A percentile compares a stretch with the other conserved stretches of the same genome.
These are phyloP conservation scores for Taphrina confusa DNA, from an alignment of 1,139 yeast genomes.

Conservation along the genomic window DNA sequence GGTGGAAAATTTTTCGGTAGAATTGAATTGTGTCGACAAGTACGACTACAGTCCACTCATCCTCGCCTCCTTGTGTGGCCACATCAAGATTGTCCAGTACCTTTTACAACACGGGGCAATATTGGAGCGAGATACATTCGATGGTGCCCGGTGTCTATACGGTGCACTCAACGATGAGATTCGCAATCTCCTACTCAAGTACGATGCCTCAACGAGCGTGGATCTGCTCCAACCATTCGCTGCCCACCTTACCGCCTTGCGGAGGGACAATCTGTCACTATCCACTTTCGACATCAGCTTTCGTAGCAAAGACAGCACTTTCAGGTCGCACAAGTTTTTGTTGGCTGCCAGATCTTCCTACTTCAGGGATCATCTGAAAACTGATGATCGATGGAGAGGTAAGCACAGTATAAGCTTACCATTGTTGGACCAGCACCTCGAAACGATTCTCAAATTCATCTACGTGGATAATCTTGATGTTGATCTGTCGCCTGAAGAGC, in stretches of 20 bases:
- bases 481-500: constrained; percentile 45
- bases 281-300: constrained; percentile 17
- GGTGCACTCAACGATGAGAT: constrained; percentile 74
- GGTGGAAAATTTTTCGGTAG: constrained; percentile 38
- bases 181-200: constrained; percentile 58
- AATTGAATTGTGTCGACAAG: constrained; percentile 63
- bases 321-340: constrained; percentile 49
- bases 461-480: constrained; percentile 54
- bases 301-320: constrained; percentile 9
- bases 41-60: constrained; percentile 76
- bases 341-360: constrained; percentile 48
- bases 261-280: constrained; percentile 42
- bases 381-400: constrained; percentile 40
- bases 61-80: constrained; percentile 43
- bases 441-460: constrained; percentile 54
- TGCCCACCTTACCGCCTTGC: constrained; percentile 60
- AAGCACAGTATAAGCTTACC: constrained; percentile 39
- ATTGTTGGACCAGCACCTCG: constrained; percentile 46
- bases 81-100: constrained; percentile 51
- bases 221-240: constrained; percentile 76
- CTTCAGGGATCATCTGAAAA: constrained; percentile 42
- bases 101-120: constrained; percentile 68
- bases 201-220: constrained; percentile 66
- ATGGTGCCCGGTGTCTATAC: constrained; percentile 72
- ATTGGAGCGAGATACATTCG: constrained; percentile 75